Conservation (phyloP, 805 yeast species). For the Schizosaccharomyces lindneri region DNA sequence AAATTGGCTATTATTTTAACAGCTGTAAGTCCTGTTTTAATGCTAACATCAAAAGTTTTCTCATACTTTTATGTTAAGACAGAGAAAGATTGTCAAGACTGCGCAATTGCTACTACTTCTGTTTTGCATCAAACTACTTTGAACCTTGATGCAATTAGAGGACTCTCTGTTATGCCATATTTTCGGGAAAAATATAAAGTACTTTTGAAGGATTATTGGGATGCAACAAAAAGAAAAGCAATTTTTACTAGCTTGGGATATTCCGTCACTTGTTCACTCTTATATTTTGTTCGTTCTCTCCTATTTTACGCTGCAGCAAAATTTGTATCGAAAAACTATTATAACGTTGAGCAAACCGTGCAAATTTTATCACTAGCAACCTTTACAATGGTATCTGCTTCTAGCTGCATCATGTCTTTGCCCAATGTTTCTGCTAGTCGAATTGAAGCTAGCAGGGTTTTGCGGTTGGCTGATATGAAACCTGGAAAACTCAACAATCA, state of each 20-base stretch:
- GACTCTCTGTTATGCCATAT: slow-evolving; percentile 25
- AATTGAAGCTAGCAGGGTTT: slow-evolving; percentile 10
- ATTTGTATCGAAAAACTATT: slow-evolving; percentile 35
- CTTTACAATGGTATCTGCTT: slow-evolving; percentile 45
- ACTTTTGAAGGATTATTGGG: slow-evolving; percentile 3
- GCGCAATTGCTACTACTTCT: not conserved
- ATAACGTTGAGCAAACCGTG: slow-evolving; percentile 32
- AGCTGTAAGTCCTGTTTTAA: slow-evolving; percentile 43
- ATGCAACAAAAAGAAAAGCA: slow-evolving; percentile 9
- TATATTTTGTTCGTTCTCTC: slow-evolving; percentile 29
- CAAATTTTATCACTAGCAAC: slow-evolving; percentile 46
- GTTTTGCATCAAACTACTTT: slow-evolving; percentile 3
- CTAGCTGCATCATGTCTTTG: slow-evolving; percentile 32
- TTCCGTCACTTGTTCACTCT: slow-evolving; percentile 20
- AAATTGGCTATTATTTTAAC: slow-evolving; percentile 61
- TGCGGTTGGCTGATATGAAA: slow-evolving; percentile 5
- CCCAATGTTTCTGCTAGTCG: slow-evolving; percentile 67
- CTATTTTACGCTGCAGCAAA: slow-evolving; percentile 58
- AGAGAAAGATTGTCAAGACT: slow-evolving; percentile 36
- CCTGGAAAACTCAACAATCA: not conserved
- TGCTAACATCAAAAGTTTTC: slow-evolving; percentile 26
- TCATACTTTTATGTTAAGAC: slow-evolving; percentile 25
- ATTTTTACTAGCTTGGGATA: slow-evolving; percentile 6
- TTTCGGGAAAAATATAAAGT: slow-evolving; percentile 20
- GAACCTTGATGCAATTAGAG: slow-evolving; percentile 33